Conservation (phyloP, 192 early-diverging fungal species). For the Kappamyces sp. region DNA sequence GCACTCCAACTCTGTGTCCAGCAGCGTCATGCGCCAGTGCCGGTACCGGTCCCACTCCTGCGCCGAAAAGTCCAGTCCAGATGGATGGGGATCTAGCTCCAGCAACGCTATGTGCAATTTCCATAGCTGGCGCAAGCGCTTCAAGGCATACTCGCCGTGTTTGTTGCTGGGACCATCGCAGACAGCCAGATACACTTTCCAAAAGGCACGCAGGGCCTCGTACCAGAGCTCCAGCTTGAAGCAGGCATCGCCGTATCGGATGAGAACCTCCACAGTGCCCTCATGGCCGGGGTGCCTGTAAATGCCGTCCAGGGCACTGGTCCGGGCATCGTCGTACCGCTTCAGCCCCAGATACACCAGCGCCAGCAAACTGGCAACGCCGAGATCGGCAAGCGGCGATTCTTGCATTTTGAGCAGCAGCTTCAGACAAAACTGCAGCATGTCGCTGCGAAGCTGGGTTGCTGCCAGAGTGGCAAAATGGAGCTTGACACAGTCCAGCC, state of each 20-base stretch:
- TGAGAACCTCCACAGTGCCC: not conserved
- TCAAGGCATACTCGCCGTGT: not conserved
- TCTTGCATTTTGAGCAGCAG: not conserved
- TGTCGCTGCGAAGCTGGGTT: not conserved
- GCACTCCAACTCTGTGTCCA: not conserved
- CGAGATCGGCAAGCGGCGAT: no score
- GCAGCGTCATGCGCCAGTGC: no score
- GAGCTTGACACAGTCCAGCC: not conserved
- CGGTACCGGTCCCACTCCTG: no score
- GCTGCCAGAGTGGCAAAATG: not conserved
- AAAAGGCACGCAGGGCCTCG: slow-evolving; percentile 2
- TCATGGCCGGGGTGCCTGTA: not conserved
- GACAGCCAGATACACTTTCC: slow-evolving; percentile 2
- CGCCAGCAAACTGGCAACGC: no score
- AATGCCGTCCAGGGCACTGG: slow-evolving; percentile 5
- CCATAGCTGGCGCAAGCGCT: not conserved
- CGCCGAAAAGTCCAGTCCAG: not conserved
- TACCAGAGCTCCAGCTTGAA: slow-evolving; percentile 9
- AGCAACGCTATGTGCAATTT: not conserved
- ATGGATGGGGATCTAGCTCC: not conserved
- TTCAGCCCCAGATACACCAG: slow-evolving; percentile 9
- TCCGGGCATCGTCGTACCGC: slow-evolving; percentile 2
- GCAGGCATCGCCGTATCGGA: slow-evolving; percentile 5
- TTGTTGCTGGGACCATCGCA: slow-evolving; percentile 6
- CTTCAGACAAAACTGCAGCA: slow-evolving; percentile 13